Evolutionary conservation across 2,329 filamentous ascomycete species (phyloP), one percentile per base, ranked within the genome.

Genomic region (Fusarium goolgardi): DNA sequence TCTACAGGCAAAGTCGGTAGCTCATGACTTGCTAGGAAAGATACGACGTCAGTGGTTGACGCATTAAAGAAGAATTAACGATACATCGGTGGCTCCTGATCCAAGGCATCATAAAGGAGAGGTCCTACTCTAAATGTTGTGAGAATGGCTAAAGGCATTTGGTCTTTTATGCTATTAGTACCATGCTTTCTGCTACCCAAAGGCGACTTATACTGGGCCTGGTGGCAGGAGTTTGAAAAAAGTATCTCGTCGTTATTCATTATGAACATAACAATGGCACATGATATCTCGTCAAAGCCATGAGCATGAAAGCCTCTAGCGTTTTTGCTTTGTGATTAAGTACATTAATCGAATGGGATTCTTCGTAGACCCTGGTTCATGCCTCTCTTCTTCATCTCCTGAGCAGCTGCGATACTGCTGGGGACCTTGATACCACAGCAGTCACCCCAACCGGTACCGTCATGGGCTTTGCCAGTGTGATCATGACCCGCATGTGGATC

Each of bases 361-460:
- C 92, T 86, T 68, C 93, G 86, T 71, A 96, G 77, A 18, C 82
- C 80, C 62, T 88, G 83, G 9, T 79, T 85, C 40, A 81, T 84
- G 18, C 85, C 89, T 55, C 84, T 85, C 82, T 96, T 98, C 83
- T 87, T 90, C 85, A 91, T 90, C 81, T 97, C 95, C 71, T 94
- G 90, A 16, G 93, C 93, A 1, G 96, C 96, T 29, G 94, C 96
- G 59, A 98, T 86, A 54, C 93, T 95, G 76, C 94, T 97, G 0
- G 96, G 96, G 18, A 99, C 96, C 73, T 97, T 95, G 79, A 99
- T 99, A 27, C 96, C 96, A 77, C 96, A 99, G 79, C 96, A 99
- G 78, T 99, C 96, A 7, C 95, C 95, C 92, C 96, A 99, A 23
- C 88, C 88, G 56, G 84, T 88, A 47, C 87, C 86, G 51, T 90